Percentiles rank a stretch among this genome's conserved stretches.
phyloP scores from a whole-genome alignment of 1,284 basidiomycete genomes.

The Cronartium quercuum region DNA sequence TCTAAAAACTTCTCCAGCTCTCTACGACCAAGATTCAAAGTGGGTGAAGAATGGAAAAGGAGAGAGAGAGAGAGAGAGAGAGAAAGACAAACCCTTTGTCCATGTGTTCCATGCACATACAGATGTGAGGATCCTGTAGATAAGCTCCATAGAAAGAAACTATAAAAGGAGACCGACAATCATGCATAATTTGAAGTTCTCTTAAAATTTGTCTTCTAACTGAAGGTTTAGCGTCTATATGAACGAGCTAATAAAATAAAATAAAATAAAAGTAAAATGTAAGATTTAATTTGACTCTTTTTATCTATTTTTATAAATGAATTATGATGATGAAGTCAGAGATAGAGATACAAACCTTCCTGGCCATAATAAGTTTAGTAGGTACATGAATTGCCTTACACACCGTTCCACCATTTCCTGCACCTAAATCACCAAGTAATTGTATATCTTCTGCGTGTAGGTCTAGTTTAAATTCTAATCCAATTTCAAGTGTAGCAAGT shows the following conservation, averaged over 20 bases:
- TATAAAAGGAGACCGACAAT: constrained; percentile 87
- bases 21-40: not conserved
- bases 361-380: constrained; percentile 82
- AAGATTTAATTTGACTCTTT: constrained; percentile 17
- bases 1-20: not conserved
- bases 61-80: no score
- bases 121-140: constrained; percentile 91
- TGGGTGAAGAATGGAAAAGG: no score
- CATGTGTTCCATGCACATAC: constrained; percentile 98
- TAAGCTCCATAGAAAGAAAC: constrained; percentile 96
- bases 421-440: constrained; percentile 79
- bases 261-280: not conserved
- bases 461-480: constrained; percentile 51
- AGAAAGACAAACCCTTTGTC: constrained; percentile 56
- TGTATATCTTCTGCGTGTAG: constrained; percentile 52
- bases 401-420: constrained; percentile 97
- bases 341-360: constrained; percentile 64
- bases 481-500: constrained; percentile 57
- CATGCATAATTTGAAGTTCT: constrained; percentile 97
- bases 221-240: constrained; percentile 93
- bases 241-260: constrained; percentile 64
- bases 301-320: not conserved
- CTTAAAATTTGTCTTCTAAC: constrained; percentile 97
- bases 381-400: constrained; percentile 90
- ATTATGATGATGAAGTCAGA: not conserved